These are phyloP conservation scores for Neltuma alba DNA, from an alignment of 306 rosid species.

Conservation along the genomic window DNA sequence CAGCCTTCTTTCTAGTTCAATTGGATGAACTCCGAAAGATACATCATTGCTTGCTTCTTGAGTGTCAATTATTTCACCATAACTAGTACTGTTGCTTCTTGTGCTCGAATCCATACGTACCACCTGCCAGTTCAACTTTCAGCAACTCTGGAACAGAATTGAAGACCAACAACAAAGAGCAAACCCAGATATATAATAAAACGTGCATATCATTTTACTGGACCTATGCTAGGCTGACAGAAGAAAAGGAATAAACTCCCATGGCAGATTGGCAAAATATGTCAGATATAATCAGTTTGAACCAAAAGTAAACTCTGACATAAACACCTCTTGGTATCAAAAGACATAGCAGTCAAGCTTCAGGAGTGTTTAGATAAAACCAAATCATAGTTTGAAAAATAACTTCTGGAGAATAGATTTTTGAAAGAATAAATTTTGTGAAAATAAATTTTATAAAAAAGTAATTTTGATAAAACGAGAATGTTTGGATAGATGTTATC, in stretches of 20 bases:
- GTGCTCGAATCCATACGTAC: constrained; percentile 34
- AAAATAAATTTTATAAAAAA: too few species aligned
- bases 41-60: constrained; percentile 47
- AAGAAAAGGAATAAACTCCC: constrained; percentile 22
- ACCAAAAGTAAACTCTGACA: constrained; percentile 1
- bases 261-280: background rate
- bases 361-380: too few species aligned
- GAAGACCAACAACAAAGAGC: background rate
- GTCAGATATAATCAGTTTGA: background rate
- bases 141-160: constrained; percentile 36
- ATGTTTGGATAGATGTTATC: too few species aligned
- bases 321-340: constrained; percentile 14
- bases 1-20: constrained; percentile 77
- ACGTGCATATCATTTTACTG: constrained; percentile 5
- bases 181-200: constrained; percentile 13
- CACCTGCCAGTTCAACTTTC: constrained; percentile 53
- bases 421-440: too few species aligned
- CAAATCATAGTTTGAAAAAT: too few species aligned
- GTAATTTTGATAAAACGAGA: too few species aligned
- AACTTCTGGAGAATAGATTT: too few species aligned
- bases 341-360: constrained; percentile 9
- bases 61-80: constrained; percentile 58
- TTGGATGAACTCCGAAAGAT: constrained; percentile 64
- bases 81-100: constrained; percentile 40
- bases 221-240: constrained; percentile 1